Conservation (phyloP, 768 basidiomycete genomes). For the Phylloporus sp. region DNA sequence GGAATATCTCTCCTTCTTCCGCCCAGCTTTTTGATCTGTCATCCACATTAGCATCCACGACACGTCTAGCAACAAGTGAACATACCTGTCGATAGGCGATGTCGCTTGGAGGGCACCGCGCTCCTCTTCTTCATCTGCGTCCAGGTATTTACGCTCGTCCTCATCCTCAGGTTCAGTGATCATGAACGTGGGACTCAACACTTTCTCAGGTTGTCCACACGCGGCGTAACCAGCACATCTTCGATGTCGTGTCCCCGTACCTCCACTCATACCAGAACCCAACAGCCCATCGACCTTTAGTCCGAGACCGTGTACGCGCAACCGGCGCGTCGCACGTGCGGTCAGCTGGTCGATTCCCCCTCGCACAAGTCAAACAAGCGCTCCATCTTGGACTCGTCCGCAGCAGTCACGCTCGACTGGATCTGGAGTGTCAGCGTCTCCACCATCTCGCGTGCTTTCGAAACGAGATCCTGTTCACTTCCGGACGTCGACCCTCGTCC, state of each 20-base stretch:
- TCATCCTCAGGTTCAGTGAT: constrained; percentile 51
- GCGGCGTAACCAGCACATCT: constrained; percentile 50
- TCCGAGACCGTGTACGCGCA: constrained; percentile 46
- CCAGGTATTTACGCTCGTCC: constrained; percentile 32
- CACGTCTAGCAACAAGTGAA: not conserved
- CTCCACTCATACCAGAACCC: constrained; percentile 22
- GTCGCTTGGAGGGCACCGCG: constrained; percentile 16
- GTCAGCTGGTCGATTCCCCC: constrained; percentile 49
- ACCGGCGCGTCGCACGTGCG: constrained; percentile 34
- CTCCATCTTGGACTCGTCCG: constrained; percentile 59
- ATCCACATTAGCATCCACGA: not conserved
- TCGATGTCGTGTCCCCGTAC: constrained; percentile 22
- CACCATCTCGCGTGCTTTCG: constrained; percentile 50
- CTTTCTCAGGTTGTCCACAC: constrained; percentile 67
- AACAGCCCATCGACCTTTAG: constrained; percentile 33
- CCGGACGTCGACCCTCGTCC: not conserved
- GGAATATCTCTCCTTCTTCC: constrained; percentile 92
- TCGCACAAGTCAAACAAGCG: constrained; percentile 74
- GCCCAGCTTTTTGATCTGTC: constrained; percentile 74
- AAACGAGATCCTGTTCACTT: constrained; percentile 37
- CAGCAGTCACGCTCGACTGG: constrained; percentile 37
- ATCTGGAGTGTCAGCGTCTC: constrained; percentile 51
- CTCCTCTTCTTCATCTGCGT: constrained; percentile 36
- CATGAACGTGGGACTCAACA: constrained; percentile 64
- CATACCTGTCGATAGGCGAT: constrained; percentile 49